Evolutionary conservation across 164 flowering plant genomes (phyloP).

Genomic region (Pachysandra terminalis): DNA sequence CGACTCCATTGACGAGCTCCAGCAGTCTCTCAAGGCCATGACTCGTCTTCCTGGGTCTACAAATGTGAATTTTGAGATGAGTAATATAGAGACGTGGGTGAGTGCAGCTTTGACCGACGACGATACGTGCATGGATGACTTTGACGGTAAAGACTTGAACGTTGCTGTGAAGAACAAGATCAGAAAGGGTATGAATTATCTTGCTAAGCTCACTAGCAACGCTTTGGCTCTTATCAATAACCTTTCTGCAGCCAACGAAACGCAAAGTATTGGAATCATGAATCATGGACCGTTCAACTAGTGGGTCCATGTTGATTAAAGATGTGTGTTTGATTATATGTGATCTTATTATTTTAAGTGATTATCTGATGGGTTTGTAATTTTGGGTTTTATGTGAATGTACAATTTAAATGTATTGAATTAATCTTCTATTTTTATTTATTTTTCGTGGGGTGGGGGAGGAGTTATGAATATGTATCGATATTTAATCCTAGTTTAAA

Average conservation of each 20-base stretch:
- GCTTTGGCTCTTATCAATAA: slow-evolving; percentile 48
- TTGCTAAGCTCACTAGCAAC: slow-evolving; percentile 47
- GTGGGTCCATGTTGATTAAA: too few species aligned
- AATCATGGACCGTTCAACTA: too few species aligned
- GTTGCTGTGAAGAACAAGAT: slow-evolving; percentile 25
- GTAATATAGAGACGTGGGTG: slow-evolving; percentile 55
- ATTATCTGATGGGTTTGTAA: too few species aligned
- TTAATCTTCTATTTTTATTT: too few species aligned
- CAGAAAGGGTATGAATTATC: slow-evolving; percentile 20
- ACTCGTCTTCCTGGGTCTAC: slow-evolving; percentile 24
- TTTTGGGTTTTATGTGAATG: too few species aligned
- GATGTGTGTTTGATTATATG: too few species aligned
- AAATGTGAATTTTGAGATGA: slow-evolving; percentile 35
- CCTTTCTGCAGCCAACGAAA: neutral
- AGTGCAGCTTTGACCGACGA: slow-evolving; percentile 64
- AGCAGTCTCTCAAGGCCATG: slow-evolving; percentile 40
- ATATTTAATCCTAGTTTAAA: too few species aligned
- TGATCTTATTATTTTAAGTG: too few species aligned
- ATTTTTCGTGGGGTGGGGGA: too few species aligned
- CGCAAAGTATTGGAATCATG: too few species aligned
- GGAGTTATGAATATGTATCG: too few species aligned
- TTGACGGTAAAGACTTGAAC: slow-evolving; percentile 24
- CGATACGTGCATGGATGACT: slow-evolving; percentile 57
- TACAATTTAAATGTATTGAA: too few species aligned
- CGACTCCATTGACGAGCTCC: slow-evolving; percentile 50